Base-by-base conservation (phyloP, 495 filamentous ascomycete genomes). In the Parmelia sp. region DNA sequence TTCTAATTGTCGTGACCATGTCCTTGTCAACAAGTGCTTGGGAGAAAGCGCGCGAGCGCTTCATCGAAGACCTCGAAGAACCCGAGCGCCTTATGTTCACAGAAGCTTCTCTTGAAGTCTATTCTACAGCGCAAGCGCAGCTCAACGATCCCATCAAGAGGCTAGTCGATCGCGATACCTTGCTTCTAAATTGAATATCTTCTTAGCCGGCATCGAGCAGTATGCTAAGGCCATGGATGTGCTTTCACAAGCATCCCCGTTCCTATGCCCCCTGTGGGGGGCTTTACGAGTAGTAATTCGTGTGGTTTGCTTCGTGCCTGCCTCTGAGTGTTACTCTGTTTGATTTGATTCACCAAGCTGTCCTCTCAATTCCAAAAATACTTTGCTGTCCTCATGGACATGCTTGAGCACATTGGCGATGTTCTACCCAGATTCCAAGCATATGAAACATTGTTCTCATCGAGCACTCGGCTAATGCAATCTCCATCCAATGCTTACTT, bases 61-160 rank as follows among this genome's bases (percentile, higher is more conserved):
- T 40, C 15, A 25, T 59, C 57, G 57, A 59, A 25, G 57, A 59
- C 42, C 57, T 59, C 35, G 29, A 44, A 15, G 57, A 27, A 4
- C 36, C 23, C 8, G 57, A 59, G 35, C 36, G 42, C 25, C 57
- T 40, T 0, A 25, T 59, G 35, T 59, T 59, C 10, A 15, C 29
- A 44, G 29, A 59, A 27, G 57, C 57, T 44, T 59, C 57, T 59
- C 42, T 59, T 6, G 57, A 59, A 31, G 42, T 25, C 57, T 40
- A 4, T 42, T 59, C 35, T 59, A 59, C 36, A 29, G 36, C 5
- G 57, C 57, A 31, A 59, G 57, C 19, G 57, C 57, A 5, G 57
- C 57, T 21, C 36, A 59, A 44, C 40, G 42, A 11, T 3, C 19
- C 1, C 57, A 59, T 59, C 57, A 40, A 59, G 45, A 49, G 0